Evolutionary conservation across 2,329 filamentous ascomycete genomes (phyloP), one percentile per base, ranked within the genome.

Genomic region (Ophiostoma angusticollis): DNA sequence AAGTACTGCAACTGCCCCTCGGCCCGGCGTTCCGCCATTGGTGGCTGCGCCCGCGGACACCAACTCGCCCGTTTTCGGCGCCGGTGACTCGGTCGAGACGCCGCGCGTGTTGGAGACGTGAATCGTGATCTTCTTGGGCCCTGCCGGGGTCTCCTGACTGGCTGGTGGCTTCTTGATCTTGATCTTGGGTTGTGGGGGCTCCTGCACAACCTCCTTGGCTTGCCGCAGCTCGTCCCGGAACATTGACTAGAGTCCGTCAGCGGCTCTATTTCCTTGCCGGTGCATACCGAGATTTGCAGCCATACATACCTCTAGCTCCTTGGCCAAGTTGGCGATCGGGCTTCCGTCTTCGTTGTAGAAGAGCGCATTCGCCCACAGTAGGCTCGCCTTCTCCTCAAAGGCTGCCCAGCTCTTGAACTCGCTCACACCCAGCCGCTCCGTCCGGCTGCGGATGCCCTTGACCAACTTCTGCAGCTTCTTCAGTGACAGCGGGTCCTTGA

Each of bases 261-360:
- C 8, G 13, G 13, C 8, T 6, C 6, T n/a, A 3, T 16, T 37
- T 51, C 35, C 31, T 36, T 13, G 22, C 22, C n/a, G 6, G 14
- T n/a, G n/a, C n/a, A n/a, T n/a, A n/a, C n/a, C n/a, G n/a, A n/a
- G n/a, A n/a, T n/a, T n/a, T 11, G 19, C 12, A 9, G 12, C 8
- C 9, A 3, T 19, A 24, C 55, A 35, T 62, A 84, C 84, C 73
- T 93, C 79, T 6, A 95, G 72, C 43, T 91, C 78, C 35, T 78
- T 73, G 1, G 85, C 84, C 44, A 91, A 65, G 17, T 73, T 67
- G 47, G 78, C 84, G 37, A 94, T 87, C 13, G 85, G 80, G 52
- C 87, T 94, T 4, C 80, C 83, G 53, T 94, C 86, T 57, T 94
- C 84, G 49, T 95, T 95, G 64, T 89, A 95, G 43, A 80, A 80